Percentiles rank a stretch among this genome's conserved stretches.
Conservation (phyloP, 2,329 filamentous ascomycete genomes). For the Amauroascus niger region DNA sequence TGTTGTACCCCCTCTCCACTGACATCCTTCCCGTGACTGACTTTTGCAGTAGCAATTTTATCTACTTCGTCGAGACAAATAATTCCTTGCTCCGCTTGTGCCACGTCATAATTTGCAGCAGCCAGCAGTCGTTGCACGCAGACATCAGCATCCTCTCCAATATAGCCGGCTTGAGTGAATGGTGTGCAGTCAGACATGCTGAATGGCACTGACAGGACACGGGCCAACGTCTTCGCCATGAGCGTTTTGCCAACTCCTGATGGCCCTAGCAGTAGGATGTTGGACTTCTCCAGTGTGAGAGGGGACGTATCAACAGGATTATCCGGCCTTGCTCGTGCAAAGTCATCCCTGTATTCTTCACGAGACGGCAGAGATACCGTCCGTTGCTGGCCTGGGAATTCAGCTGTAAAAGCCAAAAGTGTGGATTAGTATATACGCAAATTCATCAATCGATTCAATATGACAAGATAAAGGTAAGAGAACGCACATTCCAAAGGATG, state of each 20-base stretch:
- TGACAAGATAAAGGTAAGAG: background rate
- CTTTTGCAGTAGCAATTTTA: constrained; percentile 85
- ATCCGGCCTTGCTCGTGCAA: constrained; percentile 25
- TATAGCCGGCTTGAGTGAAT: constrained; percentile 93
- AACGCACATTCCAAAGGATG: constrained; percentile 68
- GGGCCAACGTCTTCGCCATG: constrained; percentile 79
- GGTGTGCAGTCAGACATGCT: constrained; percentile 93
- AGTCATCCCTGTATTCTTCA: constrained; percentile 20
- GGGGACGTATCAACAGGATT: constrained; percentile 47
- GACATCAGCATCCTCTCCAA: constrained; percentile 93
- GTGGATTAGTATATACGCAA: background rate
- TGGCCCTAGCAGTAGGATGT: constrained; percentile 79
- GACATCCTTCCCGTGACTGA: constrained; percentile 83
- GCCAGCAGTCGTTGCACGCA: constrained; percentile 86
- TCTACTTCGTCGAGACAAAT: constrained; percentile 96
- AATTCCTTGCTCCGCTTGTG: constrained; percentile 78
- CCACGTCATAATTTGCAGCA: constrained; percentile 79
- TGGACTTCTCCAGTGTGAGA: constrained; percentile 87
- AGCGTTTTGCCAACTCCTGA: constrained; percentile 95
- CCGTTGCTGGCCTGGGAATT: constrained; percentile 52
- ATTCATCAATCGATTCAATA: background rate
- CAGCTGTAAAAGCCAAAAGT: constrained; percentile 37
- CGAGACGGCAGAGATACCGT: constrained; percentile 37
- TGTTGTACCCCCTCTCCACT: constrained; percentile 95
- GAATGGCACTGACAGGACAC: constrained; percentile 88